Percentiles rank a stretch among this genome's conserved stretches.
Evolutionary conservation across 2,329 filamentous ascomycete species (phyloP).

Genomic region (Paecilomyces formosus): DNA sequence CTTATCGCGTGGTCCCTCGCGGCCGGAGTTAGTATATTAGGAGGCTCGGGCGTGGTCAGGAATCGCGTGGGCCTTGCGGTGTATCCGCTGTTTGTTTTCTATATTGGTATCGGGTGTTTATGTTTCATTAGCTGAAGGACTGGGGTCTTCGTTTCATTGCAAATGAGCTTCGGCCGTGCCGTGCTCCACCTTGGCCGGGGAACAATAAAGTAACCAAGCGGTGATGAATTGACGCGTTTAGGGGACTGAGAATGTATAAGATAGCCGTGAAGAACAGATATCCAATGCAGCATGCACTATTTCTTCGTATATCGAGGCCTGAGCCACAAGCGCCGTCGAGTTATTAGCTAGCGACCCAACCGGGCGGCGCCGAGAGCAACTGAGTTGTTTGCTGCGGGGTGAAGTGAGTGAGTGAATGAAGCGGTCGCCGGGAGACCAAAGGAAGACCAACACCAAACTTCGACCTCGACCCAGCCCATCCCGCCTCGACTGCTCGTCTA

Average conservation of each 20-base stretch:
- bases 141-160: neutral
- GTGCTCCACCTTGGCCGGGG: neutral
- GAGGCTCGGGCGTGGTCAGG: conserved; percentile 89
- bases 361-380: neutral
- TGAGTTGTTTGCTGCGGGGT: conserved; percentile 10
- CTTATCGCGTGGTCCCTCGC: conserved; percentile 89
- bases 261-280: neutral
- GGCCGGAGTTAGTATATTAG: conserved; percentile 90
- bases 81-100: conserved; percentile 92
- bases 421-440: conserved; percentile 12
- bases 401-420: conserved; percentile 3
- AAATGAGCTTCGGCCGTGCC: neutral
- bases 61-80: conserved; percentile 91
- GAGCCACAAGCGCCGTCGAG: neutral
- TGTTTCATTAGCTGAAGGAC: conserved; percentile 82
- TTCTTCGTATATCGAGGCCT: neutral
- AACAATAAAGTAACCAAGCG: neutral
- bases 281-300: neutral
- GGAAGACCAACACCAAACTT: neutral
- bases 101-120: conserved; percentile 82
- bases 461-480: neutral
- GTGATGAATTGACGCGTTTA: neutral
- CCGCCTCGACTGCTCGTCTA: neutral
- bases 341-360: neutral
- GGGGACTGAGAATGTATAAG: neutral